Evolutionary conservation across 768 basidiomycete species (phyloP).

Genomic region (Boletus pseudopeckii): DNA sequence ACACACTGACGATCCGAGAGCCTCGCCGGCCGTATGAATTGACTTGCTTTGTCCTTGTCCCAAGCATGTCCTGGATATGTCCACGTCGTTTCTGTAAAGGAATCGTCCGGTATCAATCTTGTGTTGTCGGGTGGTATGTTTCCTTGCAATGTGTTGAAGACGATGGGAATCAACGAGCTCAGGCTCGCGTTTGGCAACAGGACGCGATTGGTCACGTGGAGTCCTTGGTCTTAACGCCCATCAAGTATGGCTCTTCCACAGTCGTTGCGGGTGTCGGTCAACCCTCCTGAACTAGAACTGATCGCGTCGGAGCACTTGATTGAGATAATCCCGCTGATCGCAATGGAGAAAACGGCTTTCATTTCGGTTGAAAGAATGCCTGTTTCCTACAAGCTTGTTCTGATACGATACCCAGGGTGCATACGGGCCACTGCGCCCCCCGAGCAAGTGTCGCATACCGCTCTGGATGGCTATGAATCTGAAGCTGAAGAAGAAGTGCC

Average conservation of each 20-base stretch:
- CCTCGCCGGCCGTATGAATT: slow-evolving; percentile 62
- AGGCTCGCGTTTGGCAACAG: slow-evolving; percentile 1
- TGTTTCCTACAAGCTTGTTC: slow-evolving; percentile 5
- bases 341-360: slow-evolving; percentile 89
- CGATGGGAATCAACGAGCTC: not conserved
- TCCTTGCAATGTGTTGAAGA: not conserved
- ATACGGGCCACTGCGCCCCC: slow-evolving; percentile 90
- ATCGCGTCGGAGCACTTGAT: slow-evolving; percentile 82
- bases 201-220: slow-evolving; percentile 24
- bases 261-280: slow-evolving; percentile 64
- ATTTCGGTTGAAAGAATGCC: slow-evolving; percentile 62
- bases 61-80: slow-evolving; percentile 42
- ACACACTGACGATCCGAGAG: slow-evolving; percentile 54
- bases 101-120: not conserved
- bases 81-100: not conserved
- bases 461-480: slow-evolving; percentile 95
- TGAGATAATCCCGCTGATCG: slow-evolving; percentile 83
- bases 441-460: slow-evolving; percentile 80
- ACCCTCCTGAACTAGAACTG: slow-evolving; percentile 84
- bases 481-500: slow-evolving; percentile 92
- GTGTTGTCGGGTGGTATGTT: not conserved
- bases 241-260: slow-evolving; percentile 66
- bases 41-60: slow-evolving; percentile 61
- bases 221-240: not conserved
- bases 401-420: slow-evolving; percentile 57